These are phyloP conservation scores for Fusarium paranaense DNA, from an alignment of 2,329 filamentous ascomycete species.

Conservation along the genomic window DNA sequence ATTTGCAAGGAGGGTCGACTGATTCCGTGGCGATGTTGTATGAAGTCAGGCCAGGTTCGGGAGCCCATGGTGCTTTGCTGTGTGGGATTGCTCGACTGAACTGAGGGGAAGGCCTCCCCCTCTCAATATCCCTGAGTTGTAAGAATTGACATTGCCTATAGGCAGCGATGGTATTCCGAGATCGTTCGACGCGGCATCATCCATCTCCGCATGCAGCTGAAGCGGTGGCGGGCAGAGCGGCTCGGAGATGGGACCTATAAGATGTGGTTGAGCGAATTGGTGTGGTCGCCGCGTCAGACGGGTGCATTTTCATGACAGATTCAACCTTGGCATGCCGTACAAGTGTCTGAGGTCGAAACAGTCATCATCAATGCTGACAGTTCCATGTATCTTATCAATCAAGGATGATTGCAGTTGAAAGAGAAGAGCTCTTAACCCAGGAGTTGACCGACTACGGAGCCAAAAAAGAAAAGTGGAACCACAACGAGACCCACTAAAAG, in stretches of 20 bases:
- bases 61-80: background rate
- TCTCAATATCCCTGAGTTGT: background rate
- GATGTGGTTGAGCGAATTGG: conserved; percentile 1
- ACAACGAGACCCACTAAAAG: background rate
- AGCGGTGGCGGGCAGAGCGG: background rate
- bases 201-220: background rate
- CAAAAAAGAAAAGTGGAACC: background rate
- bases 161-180: background rate
- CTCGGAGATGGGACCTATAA: background rate
- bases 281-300: background rate
- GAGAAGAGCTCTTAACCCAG: background rate
- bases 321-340: background rate
- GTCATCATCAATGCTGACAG: background rate
- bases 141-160: background rate
- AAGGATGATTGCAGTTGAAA: background rate
- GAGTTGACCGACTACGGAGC: background rate
- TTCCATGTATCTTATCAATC: background rate
- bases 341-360: background rate
- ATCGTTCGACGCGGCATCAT: conserved; percentile 2
- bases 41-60: background rate
- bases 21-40: background rate
- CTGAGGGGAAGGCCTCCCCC: background rate
- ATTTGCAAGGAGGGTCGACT: background rate
- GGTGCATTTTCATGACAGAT: background rate
- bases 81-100: background rate